Evolutionary conservation across 108 stramenopile species (phyloP).

Genomic region (Epipyxis sp.): DNA sequence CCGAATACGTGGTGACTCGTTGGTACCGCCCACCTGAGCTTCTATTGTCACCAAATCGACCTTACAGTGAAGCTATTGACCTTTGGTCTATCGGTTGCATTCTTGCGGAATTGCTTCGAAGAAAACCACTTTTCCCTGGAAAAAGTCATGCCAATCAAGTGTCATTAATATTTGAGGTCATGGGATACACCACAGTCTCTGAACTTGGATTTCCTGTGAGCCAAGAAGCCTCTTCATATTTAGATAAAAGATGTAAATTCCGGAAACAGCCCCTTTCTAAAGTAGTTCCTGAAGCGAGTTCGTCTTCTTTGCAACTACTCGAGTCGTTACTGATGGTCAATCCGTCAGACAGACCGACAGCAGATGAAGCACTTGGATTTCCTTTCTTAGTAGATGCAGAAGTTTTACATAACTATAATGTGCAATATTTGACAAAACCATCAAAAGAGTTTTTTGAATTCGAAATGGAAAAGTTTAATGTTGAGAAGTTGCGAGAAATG

Average conservation of each 20-base stretch:
- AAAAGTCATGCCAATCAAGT: slow-evolving; percentile 62
- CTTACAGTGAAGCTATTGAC: slow-evolving; percentile 52
- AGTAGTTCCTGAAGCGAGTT: slow-evolving; percentile 41
- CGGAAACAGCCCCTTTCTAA: slow-evolving; percentile 5
- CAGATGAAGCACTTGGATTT: slow-evolving; percentile 40
- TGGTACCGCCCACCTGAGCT: slow-evolving; percentile 57
- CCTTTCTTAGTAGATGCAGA: slow-evolving; percentile 27
- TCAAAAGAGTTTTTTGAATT: slow-evolving; percentile 15
- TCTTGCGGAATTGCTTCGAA: slow-evolving; percentile 46
- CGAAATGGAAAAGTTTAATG: not conserved
- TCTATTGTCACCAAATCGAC: slow-evolving; percentile 31
- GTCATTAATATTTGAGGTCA: slow-evolving; percentile 54
- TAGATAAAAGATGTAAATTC: slow-evolving; percentile 8
- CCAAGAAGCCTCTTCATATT: not conserved
- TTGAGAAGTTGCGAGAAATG: slow-evolving; percentile 7
- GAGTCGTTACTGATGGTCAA: slow-evolving; percentile 37
- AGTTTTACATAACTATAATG: not conserved
- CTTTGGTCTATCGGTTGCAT: slow-evolving; percentile 55
- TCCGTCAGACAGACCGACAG: slow-evolving; percentile 34
- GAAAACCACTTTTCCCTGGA: slow-evolving; percentile 54
- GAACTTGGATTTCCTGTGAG: slow-evolving; percentile 16
- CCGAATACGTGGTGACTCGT: slow-evolving; percentile 60
- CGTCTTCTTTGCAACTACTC: slow-evolving; percentile 44
- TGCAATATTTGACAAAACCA: not conserved
- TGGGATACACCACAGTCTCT: slow-evolving; percentile 29